Conservation (phyloP, 2,329 filamentous ascomycete species). For the Botryotinia calthae region DNA sequence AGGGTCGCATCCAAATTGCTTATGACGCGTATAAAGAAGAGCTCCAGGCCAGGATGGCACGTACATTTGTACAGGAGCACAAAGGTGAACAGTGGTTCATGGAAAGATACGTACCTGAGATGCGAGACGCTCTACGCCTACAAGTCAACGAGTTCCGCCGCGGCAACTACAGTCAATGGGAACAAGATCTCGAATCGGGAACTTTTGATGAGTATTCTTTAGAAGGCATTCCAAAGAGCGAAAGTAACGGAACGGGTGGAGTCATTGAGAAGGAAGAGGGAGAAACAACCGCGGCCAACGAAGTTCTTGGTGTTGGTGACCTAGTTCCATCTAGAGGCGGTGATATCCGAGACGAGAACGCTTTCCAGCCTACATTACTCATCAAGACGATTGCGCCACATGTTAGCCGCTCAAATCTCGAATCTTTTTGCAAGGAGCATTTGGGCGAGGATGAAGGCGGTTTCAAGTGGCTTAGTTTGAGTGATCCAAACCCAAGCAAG, state of each 20-base stretch:
- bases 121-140: conserved; percentile 69
- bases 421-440: conserved; percentile 91
- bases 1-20: conserved; percentile 70
- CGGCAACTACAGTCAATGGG: conserved; percentile 80
- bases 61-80: conserved; percentile 85
- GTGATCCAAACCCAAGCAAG: conserved; percentile 95
- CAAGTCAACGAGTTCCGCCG: conserved; percentile 79
- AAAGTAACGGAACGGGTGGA: conserved; percentile 82
- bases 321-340: conserved; percentile 79
- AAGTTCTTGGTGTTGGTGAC: conserved; percentile 89
- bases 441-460: conserved; percentile 87
- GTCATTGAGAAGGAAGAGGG: conserved; percentile 93
- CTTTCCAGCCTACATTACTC: conserved; percentile 85
- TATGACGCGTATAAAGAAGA: conserved; percentile 69
- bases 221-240: conserved; percentile 89
- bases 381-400: conserved; percentile 98
- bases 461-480: conserved; percentile 93
- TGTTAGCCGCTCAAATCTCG: conserved; percentile 88
- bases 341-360: conserved; percentile 84
- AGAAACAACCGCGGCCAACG: conserved; percentile 85
- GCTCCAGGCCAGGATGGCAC: conserved; percentile 74
- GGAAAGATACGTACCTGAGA: conserved; percentile 85
- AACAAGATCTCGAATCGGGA: conserved; percentile 78
- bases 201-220: conserved; percentile 92
- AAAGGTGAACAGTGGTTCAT: conserved; percentile 98